Evolutionary conservation across 1,284 basidiomycete genomes (phyloP).

Genomic region (Inonotus obliquus): DNA sequence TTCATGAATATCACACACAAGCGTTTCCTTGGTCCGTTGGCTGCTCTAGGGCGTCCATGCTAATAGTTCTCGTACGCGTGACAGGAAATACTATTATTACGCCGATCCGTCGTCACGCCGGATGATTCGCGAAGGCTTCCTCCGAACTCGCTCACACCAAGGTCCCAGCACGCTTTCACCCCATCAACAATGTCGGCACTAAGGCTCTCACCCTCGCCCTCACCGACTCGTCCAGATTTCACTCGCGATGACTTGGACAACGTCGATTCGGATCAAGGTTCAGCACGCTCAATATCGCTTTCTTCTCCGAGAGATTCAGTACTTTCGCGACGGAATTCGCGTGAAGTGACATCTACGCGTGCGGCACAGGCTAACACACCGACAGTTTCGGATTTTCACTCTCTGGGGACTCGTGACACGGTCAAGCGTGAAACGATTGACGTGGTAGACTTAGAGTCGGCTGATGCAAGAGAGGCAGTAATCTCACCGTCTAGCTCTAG

Average conservation of each 20-base stretch:
- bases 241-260: slow-evolving; percentile 34
- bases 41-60: too few relatives aligned
- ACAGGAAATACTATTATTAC: background rate
- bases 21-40: too few relatives aligned
- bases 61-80: too few relatives aligned
- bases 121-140: background rate
- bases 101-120: background rate
- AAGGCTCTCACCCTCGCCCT: slow-evolving; percentile 17
- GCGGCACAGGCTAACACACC: background rate
- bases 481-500: slow-evolving; percentile 14
- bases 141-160: background rate
- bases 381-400: background rate
- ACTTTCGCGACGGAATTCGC: slow-evolving; percentile 28
- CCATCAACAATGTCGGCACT: slow-evolving; percentile 10
- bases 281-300: slow-evolving; percentile 69
- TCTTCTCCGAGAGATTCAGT: slow-evolving; percentile 53
- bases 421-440: background rate
- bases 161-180: background rate
- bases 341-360: slow-evolving; percentile 26
- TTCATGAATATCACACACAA: too few relatives aligned
- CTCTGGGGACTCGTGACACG: slow-evolving; percentile 20
- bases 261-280: slow-evolving; percentile 71
- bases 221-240: slow-evolving; percentile 22
- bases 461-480: background rate
- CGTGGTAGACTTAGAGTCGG: background rate